These are phyloP conservation scores for Rhynchospora breviuscula DNA, from an alignment of 176 grass and related monocot species.

Conservation along the genomic window DNA sequence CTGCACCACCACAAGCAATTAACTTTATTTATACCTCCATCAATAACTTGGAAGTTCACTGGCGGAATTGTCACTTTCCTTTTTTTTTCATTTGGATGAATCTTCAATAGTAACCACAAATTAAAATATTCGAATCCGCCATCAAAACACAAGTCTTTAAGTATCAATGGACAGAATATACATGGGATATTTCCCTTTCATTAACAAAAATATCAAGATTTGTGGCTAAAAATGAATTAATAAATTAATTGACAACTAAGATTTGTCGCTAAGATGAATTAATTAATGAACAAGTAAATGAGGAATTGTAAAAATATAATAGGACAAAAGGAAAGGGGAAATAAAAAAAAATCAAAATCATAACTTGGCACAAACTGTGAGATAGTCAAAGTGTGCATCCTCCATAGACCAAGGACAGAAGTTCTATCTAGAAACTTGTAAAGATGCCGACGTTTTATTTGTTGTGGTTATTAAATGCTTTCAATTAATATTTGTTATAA, in stretches of 20 bases:
- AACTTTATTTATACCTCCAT: not conserved
- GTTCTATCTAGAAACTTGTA: not conserved
- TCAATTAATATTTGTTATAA: not conserved
- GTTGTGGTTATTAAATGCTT: not conserved
- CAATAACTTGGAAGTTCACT: not conserved
- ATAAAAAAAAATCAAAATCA: not conserved
- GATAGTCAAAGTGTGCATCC: not conserved
- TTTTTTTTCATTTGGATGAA: not conserved
- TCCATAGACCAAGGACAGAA: constrained; percentile 6
- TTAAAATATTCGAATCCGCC: not conserved
- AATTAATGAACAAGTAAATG: not conserved
- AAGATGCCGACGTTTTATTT: not conserved
- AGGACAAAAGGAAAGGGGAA: not conserved
- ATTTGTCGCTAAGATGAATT: not conserved
- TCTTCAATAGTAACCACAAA: not conserved
- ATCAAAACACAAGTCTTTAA: not conserved
- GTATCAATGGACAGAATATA: not conserved
- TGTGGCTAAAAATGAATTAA: not conserved
- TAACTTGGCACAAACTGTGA: not conserved
- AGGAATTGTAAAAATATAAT: not conserved
- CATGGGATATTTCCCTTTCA: not conserved
- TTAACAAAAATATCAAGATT: not conserved
- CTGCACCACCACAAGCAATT: not conserved
- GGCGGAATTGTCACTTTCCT: not conserved
- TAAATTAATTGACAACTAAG: not conserved